Percentiles rank a stretch among this genome's conserved stretches.
These are phyloP conservation scores for Leccinum subrobustum DNA, from an alignment of 1,284 basidiomycete species.

Conservation along the genomic window DNA sequence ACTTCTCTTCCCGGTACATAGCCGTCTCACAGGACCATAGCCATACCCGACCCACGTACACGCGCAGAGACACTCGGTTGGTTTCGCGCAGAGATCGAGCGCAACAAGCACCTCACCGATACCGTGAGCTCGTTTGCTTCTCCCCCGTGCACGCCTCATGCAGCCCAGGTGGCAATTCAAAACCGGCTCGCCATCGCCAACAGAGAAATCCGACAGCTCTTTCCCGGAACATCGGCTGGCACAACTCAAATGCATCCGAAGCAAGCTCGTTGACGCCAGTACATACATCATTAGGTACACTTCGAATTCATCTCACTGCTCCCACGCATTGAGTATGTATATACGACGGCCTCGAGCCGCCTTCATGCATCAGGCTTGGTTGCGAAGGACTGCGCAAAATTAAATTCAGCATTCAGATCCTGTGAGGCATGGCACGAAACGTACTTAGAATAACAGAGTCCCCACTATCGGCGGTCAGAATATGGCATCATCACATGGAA, in stretches of 20 bases:
- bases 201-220: slow-evolving; percentile 55
- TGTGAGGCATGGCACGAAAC: slow-evolving; percentile 32
- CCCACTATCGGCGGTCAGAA: slow-evolving; percentile 51
- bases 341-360: background rate
- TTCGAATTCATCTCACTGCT: background rate
- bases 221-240: slow-evolving; percentile 21
- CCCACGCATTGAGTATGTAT: background rate
- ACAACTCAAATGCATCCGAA: background rate
- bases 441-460: slow-evolving; percentile 94
- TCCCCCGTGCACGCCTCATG: slow-evolving; percentile 16
- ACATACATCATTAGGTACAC: slow-evolving; percentile 5
- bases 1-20: slow-evolving; percentile 6
- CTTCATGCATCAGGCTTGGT: slow-evolving; percentile 59
- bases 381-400: slow-evolving; percentile 69
- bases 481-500: slow-evolving; percentile 8
- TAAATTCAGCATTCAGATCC: slow-evolving; percentile 21
- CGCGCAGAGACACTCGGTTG: slow-evolving; percentile 66
- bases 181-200: slow-evolving; percentile 47
- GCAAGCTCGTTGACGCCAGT: background rate
- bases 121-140: slow-evolving; percentile 39
- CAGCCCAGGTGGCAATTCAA: slow-evolving; percentile 44
- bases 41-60: slow-evolving; percentile 56
- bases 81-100: slow-evolving; percentile 72
- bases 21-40: slow-evolving; percentile 36
- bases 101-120: slow-evolving; percentile 56